These are phyloP conservation scores for Wickerhamiella qilinensis DNA, from an alignment of 805 yeast genomes.

Conservation along the genomic window DNA sequence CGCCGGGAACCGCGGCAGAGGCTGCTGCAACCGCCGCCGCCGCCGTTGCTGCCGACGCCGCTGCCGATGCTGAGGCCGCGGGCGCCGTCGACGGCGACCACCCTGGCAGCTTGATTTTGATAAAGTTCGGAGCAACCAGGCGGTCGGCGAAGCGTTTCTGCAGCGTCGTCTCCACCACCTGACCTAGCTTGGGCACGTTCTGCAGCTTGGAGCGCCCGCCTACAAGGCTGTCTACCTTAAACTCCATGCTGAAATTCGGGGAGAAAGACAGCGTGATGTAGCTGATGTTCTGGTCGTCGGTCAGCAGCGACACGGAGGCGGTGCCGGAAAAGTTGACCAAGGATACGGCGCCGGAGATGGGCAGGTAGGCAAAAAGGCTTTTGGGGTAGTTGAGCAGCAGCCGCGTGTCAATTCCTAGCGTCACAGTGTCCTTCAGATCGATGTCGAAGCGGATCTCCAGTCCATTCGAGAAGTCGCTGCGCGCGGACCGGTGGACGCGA, in stretches of 20 bases:
- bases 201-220: conserved; percentile 88
- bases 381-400: conserved; percentile 63
- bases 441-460: conserved; percentile 78
- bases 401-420: conserved; percentile 66
- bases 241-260: conserved; percentile 81
- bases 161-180: conserved; percentile 64
- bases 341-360: conserved; percentile 71
- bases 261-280: conserved; percentile 79
- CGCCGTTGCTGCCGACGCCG: background rate
- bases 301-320: conserved; percentile 46
- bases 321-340: conserved; percentile 85
- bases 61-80: background rate
- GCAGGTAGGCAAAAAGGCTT: conserved; percentile 71
- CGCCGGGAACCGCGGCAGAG: background rate
- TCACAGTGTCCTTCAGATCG: conserved; percentile 66
- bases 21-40: background rate
- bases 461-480: conserved; percentile 14
- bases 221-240: conserved; percentile 71
- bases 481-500: conserved; percentile 31
- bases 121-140: conserved; percentile 87
- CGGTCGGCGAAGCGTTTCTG: conserved; percentile 84
- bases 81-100: background rate
- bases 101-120: conserved; percentile 59
- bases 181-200: conserved; percentile 81
- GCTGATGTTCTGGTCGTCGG: conserved; percentile 24